These are phyloP conservation scores for Fomitiporia mediterranea DNA, from an alignment of 1,284 basidiomycete genomes.

Conservation along the genomic window DNA sequence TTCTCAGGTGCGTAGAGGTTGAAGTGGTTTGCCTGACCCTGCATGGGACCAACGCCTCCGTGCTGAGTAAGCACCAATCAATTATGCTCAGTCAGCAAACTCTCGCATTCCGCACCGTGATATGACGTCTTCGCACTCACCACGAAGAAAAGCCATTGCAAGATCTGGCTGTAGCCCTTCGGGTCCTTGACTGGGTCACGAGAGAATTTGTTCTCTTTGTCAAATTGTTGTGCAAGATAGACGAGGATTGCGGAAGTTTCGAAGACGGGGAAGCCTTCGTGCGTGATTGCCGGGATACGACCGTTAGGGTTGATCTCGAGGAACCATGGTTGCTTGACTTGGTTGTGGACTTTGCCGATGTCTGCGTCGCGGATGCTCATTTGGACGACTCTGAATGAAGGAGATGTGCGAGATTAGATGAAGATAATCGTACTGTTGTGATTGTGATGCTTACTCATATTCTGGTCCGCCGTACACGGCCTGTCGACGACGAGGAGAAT, in stretches of 20 bases:
- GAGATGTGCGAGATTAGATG: constrained; percentile 25
- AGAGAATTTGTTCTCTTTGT: constrained; percentile 45
- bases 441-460: constrained; percentile 33
- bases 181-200: constrained; percentile 37
- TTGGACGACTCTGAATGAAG: constrained; percentile 32
- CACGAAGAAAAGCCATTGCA: constrained; percentile 79
- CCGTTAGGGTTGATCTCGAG: constrained; percentile 59
- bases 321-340: constrained; percentile 53
- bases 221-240: constrained; percentile 48
- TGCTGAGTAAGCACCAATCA: constrained; percentile 36
- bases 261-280: constrained; percentile 46
- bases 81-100: neutral
- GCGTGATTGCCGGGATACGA: constrained; percentile 47
- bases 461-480: constrained; percentile 38
- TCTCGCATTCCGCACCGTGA: constrained; percentile 17
- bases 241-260: constrained; percentile 52
- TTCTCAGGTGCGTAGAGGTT: constrained; percentile 51
- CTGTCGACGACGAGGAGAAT: too few species aligned
- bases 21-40: constrained; percentile 70
- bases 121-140: too few species aligned
- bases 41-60: constrained; percentile 72
- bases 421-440: too few species aligned
- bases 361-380: constrained; percentile 29
- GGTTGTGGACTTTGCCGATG: constrained; percentile 33
- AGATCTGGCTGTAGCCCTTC: constrained; percentile 46